phyloP scores from a whole-genome alignment of 2,329 filamentous ascomycete species.

The Tolypocladium inflatum region DNA sequence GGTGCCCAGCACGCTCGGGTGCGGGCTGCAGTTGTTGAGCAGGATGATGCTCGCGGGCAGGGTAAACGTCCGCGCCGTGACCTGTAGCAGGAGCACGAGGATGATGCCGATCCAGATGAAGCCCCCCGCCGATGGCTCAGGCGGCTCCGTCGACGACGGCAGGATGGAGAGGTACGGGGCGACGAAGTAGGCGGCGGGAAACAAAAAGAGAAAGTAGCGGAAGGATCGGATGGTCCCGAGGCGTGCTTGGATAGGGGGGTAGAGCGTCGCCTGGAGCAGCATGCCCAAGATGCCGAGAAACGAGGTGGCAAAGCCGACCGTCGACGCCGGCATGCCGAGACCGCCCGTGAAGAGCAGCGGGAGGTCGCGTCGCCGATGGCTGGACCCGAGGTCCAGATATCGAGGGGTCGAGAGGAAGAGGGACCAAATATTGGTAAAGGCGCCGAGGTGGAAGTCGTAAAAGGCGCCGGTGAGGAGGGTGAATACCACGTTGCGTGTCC shows the following conservation, averaged over 20 bases:
- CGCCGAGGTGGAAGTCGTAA: constrained; percentile 62
- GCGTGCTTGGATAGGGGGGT: constrained; percentile 57
- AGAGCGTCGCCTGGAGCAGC: constrained; percentile 47
- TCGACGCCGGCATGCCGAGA: constrained; percentile 58
- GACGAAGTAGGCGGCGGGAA: constrained; percentile 59
- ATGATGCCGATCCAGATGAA: constrained; percentile 57
- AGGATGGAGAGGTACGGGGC: constrained; percentile 64
- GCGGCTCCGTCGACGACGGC: constrained; percentile 39
- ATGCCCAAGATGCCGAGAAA: constrained; percentile 71
- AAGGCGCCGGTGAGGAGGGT: constrained; percentile 57
- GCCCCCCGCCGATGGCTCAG: constrained; percentile 41
- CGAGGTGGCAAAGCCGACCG: constrained; percentile 69
- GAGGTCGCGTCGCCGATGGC: constrained; percentile 22
- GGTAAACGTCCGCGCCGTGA: constrained; percentile 56
- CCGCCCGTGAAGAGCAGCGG: constrained; percentile 64
- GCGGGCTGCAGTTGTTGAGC: constrained; percentile 38
- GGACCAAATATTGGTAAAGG: constrained; percentile 69
- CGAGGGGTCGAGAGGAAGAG: constrained; percentile 68
- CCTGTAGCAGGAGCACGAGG: constrained; percentile 53
- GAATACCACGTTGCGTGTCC: constrained; percentile 44
- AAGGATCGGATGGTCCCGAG: constrained; percentile 62
- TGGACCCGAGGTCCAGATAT: constrained; percentile 28
- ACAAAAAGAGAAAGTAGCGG: constrained; percentile 58
- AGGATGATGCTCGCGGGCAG: constrained; percentile 36
- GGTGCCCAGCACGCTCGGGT: constrained; percentile 36